Evolutionary conservation across 352 stramenopile species (phyloP).

Genomic region (Phytophthora tubulina): DNA sequence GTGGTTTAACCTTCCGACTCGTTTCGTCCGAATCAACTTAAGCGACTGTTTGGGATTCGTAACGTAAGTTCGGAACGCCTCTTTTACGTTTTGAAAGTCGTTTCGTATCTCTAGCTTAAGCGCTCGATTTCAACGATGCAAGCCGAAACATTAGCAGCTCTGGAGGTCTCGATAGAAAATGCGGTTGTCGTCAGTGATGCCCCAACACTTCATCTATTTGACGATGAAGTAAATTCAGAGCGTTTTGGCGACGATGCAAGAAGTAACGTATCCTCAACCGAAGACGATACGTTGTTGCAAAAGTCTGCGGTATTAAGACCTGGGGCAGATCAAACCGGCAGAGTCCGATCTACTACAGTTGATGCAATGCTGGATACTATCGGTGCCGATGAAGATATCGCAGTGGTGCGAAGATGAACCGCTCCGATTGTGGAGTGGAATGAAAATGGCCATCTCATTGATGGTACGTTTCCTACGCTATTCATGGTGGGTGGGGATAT

Average conservation of each 20-base stretch:
- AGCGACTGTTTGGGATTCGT: too few species aligned
- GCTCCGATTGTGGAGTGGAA: background rate
- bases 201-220: background rate
- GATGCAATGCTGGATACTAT: background rate
- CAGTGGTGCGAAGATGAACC: background rate
- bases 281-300: slow-evolving; percentile 1
- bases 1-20: too few species aligned
- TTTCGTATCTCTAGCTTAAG: too few species aligned
- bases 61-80: too few species aligned
- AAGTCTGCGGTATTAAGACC: background rate
- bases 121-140: too few species aligned
- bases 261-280: too few species aligned
- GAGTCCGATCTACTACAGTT: background rate
- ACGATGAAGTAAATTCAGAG: background rate
- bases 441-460: background rate
- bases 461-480: background rate
- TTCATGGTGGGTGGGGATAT: background rate
- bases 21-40: background rate
- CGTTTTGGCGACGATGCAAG: background rate
- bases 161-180: background rate
- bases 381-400: background rate
- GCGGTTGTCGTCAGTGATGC: background rate
- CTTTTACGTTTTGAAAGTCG: too few species aligned
- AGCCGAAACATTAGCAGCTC: background rate
- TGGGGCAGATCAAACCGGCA: background rate